These are phyloP conservation scores for Nannochloris sp. DNA, from an alignment of 139 green algal genomes.

Conservation along the genomic window DNA sequence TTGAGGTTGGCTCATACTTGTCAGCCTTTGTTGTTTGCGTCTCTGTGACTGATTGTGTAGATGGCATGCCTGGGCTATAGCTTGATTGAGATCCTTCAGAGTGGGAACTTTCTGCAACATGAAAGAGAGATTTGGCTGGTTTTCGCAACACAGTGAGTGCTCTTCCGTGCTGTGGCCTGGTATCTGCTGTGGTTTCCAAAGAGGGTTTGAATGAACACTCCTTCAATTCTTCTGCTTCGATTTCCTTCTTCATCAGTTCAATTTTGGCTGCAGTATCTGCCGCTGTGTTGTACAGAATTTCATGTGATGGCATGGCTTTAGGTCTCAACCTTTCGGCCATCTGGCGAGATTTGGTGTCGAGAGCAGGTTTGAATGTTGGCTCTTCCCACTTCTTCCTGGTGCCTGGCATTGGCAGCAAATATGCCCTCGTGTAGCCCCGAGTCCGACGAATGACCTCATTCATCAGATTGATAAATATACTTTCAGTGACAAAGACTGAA, in stretches of 20 bases:
- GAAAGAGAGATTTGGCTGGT: too few species aligned
- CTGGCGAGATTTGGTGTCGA: slow-evolving; percentile 40
- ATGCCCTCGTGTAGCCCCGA: slow-evolving; percentile 28
- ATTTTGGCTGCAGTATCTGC: slow-evolving; percentile 13
- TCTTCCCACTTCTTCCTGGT: slow-evolving; percentile 35
- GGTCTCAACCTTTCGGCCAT: slow-evolving; percentile 42
- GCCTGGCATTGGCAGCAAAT: slow-evolving; percentile 50
- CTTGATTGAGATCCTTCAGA: slow-evolving; percentile 6
- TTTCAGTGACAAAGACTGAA: slow-evolving; percentile 11
- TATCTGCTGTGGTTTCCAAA: slow-evolving; percentile 12
- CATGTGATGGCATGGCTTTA: slow-evolving; percentile 22
- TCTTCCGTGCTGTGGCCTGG: too few species aligned
- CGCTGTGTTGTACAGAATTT: slow-evolving; percentile 34
- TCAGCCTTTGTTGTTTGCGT: neutral
- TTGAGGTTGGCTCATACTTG: neutral
- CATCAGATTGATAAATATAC: slow-evolving; percentile 47
- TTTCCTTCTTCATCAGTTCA: slow-evolving; percentile 4
- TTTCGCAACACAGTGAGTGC: too few species aligned
- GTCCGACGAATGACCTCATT: slow-evolving; percentile 40
- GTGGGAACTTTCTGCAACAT: too few species aligned
- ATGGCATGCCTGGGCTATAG: slow-evolving; percentile 19
- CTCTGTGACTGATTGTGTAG: slow-evolving; percentile 8
- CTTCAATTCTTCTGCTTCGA: slow-evolving; percentile 13
- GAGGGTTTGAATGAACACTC: slow-evolving; percentile 37
- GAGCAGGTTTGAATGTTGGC: slow-evolving; percentile 48